phyloP scores from a whole-genome alignment of 306 rosid genomes.

The Malus sylvestris region DNA sequence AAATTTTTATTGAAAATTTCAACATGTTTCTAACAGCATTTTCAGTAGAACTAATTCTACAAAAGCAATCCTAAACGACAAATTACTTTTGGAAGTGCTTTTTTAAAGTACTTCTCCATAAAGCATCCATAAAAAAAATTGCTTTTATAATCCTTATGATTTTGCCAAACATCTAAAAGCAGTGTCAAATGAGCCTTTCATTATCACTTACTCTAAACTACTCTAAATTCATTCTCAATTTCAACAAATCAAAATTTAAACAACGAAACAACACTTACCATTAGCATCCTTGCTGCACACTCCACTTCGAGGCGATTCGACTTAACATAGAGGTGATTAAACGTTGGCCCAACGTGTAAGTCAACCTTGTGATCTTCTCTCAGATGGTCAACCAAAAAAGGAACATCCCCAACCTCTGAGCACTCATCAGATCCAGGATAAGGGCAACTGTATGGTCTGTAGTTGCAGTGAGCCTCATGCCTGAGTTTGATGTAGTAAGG shows the following conservation, averaged over 20 bases:
- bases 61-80: no score
- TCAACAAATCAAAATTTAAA: not conserved
- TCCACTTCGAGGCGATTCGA: conserved; percentile 5
- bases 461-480: conserved; percentile 17
- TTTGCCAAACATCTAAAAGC: no score
- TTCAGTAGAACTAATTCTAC: no score
- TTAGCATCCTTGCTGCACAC: conserved; percentile 21
- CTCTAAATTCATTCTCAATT: not conserved
- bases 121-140: no score
- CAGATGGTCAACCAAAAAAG: conserved; percentile 19
- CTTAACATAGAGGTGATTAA: conserved; percentile 23
- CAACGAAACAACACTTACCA: conserved; percentile 3
- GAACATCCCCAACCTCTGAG: conserved; percentile 7
- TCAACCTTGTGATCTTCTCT: conserved; percentile 22
- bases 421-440: conserved; percentile 16
- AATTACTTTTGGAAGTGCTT: no score
- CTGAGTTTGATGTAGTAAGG: conserved; percentile 21
- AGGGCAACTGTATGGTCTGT: conserved; percentile 22
- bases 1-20: no score
- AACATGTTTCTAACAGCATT: no score
- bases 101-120: no score
- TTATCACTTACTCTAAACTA: not conserved
- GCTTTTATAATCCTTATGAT: no score
- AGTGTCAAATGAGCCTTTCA: no score
- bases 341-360: conserved; percentile 15